phyloP scores from a whole-genome alignment of 345 rosid genomes.

The Salix udensis region DNA sequence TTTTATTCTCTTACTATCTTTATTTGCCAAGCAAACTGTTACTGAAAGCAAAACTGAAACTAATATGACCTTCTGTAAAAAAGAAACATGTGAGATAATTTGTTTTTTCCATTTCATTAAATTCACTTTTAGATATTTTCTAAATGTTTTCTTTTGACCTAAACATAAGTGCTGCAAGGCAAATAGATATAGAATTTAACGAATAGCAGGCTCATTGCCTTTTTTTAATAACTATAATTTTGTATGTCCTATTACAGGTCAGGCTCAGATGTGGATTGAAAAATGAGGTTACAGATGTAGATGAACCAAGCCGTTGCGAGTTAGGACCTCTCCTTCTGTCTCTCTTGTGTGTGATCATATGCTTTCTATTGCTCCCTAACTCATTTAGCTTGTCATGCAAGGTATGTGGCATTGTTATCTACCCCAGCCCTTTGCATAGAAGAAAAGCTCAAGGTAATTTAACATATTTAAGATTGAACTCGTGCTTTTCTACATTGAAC shows the following conservation, averaged over 20 bases:
- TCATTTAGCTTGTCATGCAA: conserved; percentile 26
- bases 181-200: neutral
- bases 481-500: neutral
- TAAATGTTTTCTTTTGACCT: neutral
- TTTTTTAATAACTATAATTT: conserved; percentile 5
- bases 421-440: conserved; percentile 77
- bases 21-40: neutral
- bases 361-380: neutral
- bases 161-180: neutral
- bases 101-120: neutral
- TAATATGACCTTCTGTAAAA: neutral
- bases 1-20: neutral
- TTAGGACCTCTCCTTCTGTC: conserved; percentile 28
- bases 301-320: conserved; percentile 99
- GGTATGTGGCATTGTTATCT: conserved; percentile 65
- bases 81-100: neutral
- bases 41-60: neutral
- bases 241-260: conserved; percentile 39
- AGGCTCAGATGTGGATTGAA: conserved; percentile 82
- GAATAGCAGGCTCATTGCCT: neutral
- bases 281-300: conserved; percentile 74
- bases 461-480: too few relatives aligned
- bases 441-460: conserved; percentile 64
- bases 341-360: neutral
- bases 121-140: neutral